Evolutionary conservation across 2,329 filamentous ascomycete species (phyloP).

Genomic region (Fusarium vanettenii): DNA sequence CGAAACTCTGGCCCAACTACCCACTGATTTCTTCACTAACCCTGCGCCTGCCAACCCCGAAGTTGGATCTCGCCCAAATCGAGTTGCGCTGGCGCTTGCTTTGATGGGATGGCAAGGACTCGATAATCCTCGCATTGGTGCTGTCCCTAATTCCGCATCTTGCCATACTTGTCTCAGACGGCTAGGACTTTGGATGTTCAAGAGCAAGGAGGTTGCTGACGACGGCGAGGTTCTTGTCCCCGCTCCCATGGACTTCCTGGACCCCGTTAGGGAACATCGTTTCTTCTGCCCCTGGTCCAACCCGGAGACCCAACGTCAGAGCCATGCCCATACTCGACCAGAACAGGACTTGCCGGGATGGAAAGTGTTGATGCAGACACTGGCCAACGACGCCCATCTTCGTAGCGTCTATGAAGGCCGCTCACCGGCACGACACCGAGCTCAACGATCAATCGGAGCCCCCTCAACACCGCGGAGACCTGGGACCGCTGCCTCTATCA

Average conservation of each 20-base stretch:
- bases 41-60: slow-evolving; percentile 49
- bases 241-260: slow-evolving; percentile 73
- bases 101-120: slow-evolving; percentile 82
- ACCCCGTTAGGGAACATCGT: slow-evolving; percentile 78
- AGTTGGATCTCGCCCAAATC: slow-evolving; percentile 57
- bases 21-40: slow-evolving; percentile 65
- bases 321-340: slow-evolving; percentile 47
- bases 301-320: slow-evolving; percentile 66
- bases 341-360: slow-evolving; percentile 61
- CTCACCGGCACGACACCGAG: slow-evolving; percentile 31
- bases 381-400: slow-evolving; percentile 70
- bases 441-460: slow-evolving; percentile 16
- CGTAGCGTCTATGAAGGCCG: slow-evolving; percentile 52
- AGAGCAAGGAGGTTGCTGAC: slow-evolving; percentile 74
- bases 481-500: slow-evolving; percentile 26
- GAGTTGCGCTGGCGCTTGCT: slow-evolving; percentile 74
- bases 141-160: slow-evolving; percentile 77
- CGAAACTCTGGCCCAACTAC: slow-evolving; percentile 61
- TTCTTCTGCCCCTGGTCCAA: slow-evolving; percentile 89
- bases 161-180: slow-evolving; percentile 90
- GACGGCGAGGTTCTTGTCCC: slow-evolving; percentile 65
- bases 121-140: slow-evolving; percentile 63
- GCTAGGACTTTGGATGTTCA: slow-evolving; percentile 94
- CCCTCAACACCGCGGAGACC: slow-evolving; percentile 39
- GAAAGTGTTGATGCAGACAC: slow-evolving; percentile 64